Percentiles rank a stretch among this genome's conserved stretches.
Evolutionary conservation across 225 moss, liverwort and hornwort genomes (phyloP).

Genomic region (Neckera pumila): DNA sequence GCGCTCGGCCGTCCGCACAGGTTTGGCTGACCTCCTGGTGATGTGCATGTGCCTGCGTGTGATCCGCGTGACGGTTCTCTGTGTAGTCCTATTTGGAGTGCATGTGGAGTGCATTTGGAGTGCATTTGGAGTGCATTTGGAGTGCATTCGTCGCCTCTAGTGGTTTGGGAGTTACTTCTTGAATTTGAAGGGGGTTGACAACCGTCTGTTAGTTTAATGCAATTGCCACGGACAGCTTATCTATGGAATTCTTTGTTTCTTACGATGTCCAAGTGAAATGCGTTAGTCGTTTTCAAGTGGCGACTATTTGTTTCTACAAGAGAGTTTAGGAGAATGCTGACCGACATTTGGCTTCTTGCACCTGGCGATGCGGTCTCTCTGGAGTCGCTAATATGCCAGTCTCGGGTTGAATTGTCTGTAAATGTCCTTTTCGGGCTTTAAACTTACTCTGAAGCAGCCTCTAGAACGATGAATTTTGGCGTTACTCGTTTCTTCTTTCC

Average conservation of each 20-base stretch:
- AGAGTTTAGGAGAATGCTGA: not conserved
- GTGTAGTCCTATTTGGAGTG: not conserved
- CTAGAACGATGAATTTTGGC: not conserved
- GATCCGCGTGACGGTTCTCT: not conserved
- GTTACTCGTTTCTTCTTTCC: not conserved
- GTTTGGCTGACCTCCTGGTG: not conserved
- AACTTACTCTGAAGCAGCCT: not conserved
- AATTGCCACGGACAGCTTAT: not conserved
- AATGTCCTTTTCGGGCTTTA: not conserved
- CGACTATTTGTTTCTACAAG: not conserved
- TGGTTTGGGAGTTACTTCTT: not conserved
- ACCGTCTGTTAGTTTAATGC: not conserved
- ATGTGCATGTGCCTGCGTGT: not conserved
- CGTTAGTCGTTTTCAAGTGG: not conserved
- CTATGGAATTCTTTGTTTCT: not conserved
- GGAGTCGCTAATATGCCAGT: not conserved
- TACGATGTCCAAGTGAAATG: not conserved
- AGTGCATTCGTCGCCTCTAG: not conserved
- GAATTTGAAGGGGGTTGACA: not conserved
- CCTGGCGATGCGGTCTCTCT: not conserved
- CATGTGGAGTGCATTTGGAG: not conserved
- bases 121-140: not conserved
- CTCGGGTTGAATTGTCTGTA: not conserved
- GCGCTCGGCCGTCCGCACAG: conserved; percentile 16
- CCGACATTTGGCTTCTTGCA: not conserved